Conservation (phyloP, 2,329 filamentous ascomycete species). For the Epichloe gansuensis region DNA sequence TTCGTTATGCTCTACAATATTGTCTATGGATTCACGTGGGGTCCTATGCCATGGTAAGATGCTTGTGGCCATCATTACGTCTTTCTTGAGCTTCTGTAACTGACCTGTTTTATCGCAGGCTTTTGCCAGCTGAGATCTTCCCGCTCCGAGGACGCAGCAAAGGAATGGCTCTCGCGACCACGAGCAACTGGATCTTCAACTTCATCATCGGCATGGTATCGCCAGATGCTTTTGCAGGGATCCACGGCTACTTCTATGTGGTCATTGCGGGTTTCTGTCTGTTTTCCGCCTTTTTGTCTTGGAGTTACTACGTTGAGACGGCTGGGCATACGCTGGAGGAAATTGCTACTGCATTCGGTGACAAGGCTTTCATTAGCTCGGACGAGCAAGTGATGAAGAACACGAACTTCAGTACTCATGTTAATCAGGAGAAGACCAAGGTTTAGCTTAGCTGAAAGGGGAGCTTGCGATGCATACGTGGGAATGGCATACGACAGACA, state of each 20-base stretch:
- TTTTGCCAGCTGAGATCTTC: conserved; percentile 19
- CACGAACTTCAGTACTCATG: neutral
- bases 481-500: too few species aligned
- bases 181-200: conserved; percentile 25
- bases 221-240: conserved; percentile 27
- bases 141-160: conserved; percentile 25
- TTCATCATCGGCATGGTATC: conserved; percentile 23
- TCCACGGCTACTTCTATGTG: conserved; percentile 29
- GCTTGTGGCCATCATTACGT: too few species aligned
- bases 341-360: conserved; percentile 29
- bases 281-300: conserved; percentile 17
- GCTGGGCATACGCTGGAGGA: conserved; percentile 23
- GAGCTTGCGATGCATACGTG: too few species aligned
- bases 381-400: conserved; percentile 6
- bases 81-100: too few species aligned
- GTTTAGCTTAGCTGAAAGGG: neutral
- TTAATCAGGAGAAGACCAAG: neutral
- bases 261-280: conserved; percentile 30
- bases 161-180: conserved; percentile 27
- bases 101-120: conserved; percentile 10
- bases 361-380: conserved; percentile 22
- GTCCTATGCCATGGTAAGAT: conserved; percentile 21
- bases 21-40: conserved; percentile 18
- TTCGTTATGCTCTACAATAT: conserved; percentile 24
- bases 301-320: conserved; percentile 31